phyloP scores from a whole-genome alignment of 2,329 filamentous ascomycete species.

The Trichophyton verrucosum region DNA sequence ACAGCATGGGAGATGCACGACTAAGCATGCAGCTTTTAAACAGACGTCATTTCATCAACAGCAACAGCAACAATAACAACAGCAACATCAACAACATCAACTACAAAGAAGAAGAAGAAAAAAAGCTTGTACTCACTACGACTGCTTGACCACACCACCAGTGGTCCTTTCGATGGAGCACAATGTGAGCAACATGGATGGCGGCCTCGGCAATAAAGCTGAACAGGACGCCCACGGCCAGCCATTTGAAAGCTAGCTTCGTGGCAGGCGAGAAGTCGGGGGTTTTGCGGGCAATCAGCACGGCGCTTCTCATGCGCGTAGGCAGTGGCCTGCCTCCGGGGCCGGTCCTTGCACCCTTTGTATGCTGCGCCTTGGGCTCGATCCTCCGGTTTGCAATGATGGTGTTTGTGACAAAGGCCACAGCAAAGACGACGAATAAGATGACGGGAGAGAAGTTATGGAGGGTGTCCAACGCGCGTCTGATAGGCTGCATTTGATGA shows the following conservation, averaged over 20 bases:
- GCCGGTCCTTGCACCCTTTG: slow-evolving; percentile 41
- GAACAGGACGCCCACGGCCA: slow-evolving; percentile 57
- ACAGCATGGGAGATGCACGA: not conserved
- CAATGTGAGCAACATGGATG: slow-evolving; percentile 61
- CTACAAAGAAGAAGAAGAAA: not conserved
- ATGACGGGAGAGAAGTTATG: slow-evolving; percentile 52
- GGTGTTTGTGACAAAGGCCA: slow-evolving; percentile 49
- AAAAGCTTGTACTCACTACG: slow-evolving; percentile 45
- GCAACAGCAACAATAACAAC: too few species aligned
- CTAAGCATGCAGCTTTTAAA: slow-evolving; percentile 1
- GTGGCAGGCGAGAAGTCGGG: slow-evolving; percentile 52
- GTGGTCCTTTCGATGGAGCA: slow-evolving; percentile 49
- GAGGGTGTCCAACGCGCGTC: slow-evolving; percentile 34
- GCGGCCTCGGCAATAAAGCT: slow-evolving; percentile 65
- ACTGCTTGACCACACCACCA: slow-evolving; percentile 76
- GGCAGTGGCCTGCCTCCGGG: slow-evolving; percentile 82
- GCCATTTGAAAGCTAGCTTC: slow-evolving; percentile 62
- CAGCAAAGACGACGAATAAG: slow-evolving; percentile 51
- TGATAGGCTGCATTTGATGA: slow-evolving; percentile 29
- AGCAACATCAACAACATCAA: too few species aligned
- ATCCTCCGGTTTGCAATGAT: slow-evolving; percentile 42
- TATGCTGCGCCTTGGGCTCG: slow-evolving; percentile 36
- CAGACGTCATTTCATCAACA: too few species aligned
- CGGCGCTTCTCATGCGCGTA: slow-evolving; percentile 44
- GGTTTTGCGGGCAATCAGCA: slow-evolving; percentile 36